Evolutionary conservation across 441 rosid genomes (phyloP), one percentile per base, ranked within the genome.

Genomic region (Adansonia gregorii): DNA sequence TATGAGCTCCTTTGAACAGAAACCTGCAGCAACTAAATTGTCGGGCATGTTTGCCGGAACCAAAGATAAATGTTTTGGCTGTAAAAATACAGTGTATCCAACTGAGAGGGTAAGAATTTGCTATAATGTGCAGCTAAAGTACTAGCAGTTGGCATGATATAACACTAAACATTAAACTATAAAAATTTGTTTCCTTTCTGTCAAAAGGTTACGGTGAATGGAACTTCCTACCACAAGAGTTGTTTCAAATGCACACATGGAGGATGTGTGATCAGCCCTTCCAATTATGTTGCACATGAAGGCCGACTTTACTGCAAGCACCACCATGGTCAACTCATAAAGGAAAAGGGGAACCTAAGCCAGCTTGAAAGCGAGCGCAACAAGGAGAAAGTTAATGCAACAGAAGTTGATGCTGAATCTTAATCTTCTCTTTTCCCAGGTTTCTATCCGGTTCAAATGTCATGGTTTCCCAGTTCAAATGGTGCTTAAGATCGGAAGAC

Each of bases 241-340:
- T 95, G 99, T 80, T 95, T 95, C 97, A 95, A 95, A 88, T 64
- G 68, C 68, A 64, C 68, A 64, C 68, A 64, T 64, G 68, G 68
- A 35, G 68, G 68, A 64, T 64, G 68, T 35, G 68, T 64, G 20
- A 64, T 64, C 19, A 64, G 68, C 68, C 68, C 68, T 64, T 64
- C 68, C 39, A 64, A 64, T 64, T 64, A 64, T 35, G n/a, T 64
- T 35, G 68, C 68, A 64, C 68, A 95, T 39, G 99, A 95, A 69
- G 99, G 99, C 19, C 83, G 92, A 80, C 94, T 95, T 79, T 95
- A 93, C 84, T 95, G 99, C 87, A 93, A 92, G 79, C 99, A 93
- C 86, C 99, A 95, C 68, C 82, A 95, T 75, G 88, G 87, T 80
- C 99, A 94, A 80, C 97, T 95, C 78, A 92, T 95, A 72, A 94